phyloP scores from a whole-genome alignment of 1,284 basidiomycete genomes.

The Trametes versicolor region DNA sequence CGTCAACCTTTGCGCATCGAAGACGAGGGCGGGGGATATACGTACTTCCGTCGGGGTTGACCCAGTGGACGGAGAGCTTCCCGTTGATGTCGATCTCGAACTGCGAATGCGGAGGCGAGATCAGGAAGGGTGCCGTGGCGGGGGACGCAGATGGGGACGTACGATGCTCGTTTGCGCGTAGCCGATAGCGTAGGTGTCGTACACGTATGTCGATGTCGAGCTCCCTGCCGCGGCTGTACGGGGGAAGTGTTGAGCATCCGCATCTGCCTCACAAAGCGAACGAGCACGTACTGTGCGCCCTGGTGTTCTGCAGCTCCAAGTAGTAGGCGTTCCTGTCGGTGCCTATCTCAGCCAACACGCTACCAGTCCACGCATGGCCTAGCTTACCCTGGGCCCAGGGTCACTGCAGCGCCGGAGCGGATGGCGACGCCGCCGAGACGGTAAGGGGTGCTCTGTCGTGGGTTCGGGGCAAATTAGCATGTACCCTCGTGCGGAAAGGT shows the following conservation, averaged over 20 bases:
- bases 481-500: too few species aligned
- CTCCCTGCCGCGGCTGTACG: conserved; percentile 26
- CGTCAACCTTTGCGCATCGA: neutral
- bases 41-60: conserved; percentile 36
- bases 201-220: conserved; percentile 26
- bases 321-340: conserved; percentile 22
- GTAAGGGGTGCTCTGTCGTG: conserved; percentile 17
- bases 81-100: conserved; percentile 24
- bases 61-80: conserved; percentile 29
- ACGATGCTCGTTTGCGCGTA: conserved; percentile 35
- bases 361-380: too few species aligned
- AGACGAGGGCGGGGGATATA: neutral
- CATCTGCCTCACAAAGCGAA: neutral
- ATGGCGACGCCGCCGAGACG: conserved; percentile 30
- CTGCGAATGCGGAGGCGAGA: neutral
- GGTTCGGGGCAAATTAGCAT: neutral
- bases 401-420: conserved; percentile 25
- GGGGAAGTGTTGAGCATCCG: neutral
- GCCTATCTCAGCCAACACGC: neutral
- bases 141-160: conserved; percentile 1
- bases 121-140: neutral
- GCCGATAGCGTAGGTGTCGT: conserved; percentile 33
- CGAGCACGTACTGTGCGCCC: conserved; percentile 28
- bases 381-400: conserved; percentile 31
- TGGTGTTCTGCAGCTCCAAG: conserved; percentile 23